Evolutionary conservation across 2,329 filamentous ascomycete genomes (phyloP).

Genomic region (Alternaria atra): DNA sequence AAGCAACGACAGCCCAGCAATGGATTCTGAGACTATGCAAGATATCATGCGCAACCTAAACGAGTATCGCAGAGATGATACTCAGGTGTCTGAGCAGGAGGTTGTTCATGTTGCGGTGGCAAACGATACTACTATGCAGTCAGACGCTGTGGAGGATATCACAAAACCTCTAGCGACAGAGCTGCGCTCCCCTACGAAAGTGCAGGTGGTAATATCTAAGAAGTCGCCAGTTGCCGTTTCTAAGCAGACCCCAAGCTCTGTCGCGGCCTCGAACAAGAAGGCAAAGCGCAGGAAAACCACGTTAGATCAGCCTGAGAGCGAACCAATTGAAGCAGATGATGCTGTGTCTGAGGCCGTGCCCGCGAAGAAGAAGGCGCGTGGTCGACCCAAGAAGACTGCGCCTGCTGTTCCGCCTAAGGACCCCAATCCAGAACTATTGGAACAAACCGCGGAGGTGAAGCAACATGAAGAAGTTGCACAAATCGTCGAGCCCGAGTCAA

Average conservation of each 20-base stretch:
- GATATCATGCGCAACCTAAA: constrained; percentile 14
- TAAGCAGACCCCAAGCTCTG: constrained; percentile 3
- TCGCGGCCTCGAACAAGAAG: constrained; percentile 19
- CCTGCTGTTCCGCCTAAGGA: constrained; percentile 9
- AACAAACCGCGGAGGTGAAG: background rate
- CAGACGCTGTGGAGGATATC: background rate
- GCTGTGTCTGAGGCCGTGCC: constrained; percentile 6
- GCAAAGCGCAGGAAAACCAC: constrained; percentile 36
- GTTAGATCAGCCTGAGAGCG: constrained; percentile 22
- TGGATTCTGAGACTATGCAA: constrained; percentile 10
- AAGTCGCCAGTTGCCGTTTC: constrained; percentile 13
- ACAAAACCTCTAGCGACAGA: background rate
- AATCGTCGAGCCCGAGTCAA: constrained; percentile 7
- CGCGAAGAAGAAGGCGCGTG: constrained; percentile 43
- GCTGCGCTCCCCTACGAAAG: constrained; percentile 19
- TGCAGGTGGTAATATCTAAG: constrained; percentile 37
- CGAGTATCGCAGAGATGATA: constrained; percentile 11
- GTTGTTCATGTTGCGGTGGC: background rate
- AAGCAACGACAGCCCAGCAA: background rate
- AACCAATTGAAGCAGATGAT: background rate
- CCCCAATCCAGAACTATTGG: constrained; percentile 9
- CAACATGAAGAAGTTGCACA: constrained; percentile 6
- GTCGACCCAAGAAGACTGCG: constrained; percentile 41
- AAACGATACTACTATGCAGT: background rate
- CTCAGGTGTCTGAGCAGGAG: background rate